Evolutionary conservation across 441 rosid species (phyloP).

Genomic region (Cnidoscolus chayamansa): DNA sequence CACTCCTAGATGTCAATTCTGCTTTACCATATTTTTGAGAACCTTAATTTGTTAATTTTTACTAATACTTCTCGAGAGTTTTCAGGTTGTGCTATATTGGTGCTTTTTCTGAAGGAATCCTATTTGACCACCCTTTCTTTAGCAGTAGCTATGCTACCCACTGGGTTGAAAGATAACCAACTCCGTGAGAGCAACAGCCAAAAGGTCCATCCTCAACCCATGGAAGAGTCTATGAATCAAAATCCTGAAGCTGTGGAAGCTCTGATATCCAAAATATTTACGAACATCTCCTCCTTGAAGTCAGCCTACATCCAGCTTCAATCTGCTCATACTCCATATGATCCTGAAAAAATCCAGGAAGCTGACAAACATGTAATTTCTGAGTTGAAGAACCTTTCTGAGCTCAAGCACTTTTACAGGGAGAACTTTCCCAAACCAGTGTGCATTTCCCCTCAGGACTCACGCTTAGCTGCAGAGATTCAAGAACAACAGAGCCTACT

Average conservation of each 20-base stretch:
- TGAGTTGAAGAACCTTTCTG: conserved; percentile 80
- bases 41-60: neutral
- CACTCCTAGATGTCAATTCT: neutral
- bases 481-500: conserved; percentile 93
- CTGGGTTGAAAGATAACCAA: conserved; percentile 85
- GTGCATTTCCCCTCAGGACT: conserved; percentile 78
- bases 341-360: conserved; percentile 87
- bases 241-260: conserved; percentile 87
- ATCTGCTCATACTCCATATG: conserved; percentile 92
- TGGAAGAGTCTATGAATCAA: conserved; percentile 82
- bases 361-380: conserved; percentile 83
- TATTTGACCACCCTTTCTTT: conserved; percentile 29
- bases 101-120: conserved; percentile 23
- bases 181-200: conserved; percentile 79
- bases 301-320: conserved; percentile 92
- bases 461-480: conserved; percentile 94
- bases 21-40: conserved; percentile 3
- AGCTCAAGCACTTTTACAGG: conserved; percentile 80
- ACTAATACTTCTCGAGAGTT: conserved; percentile 14
- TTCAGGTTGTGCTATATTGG: conserved; percentile 32
- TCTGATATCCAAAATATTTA: conserved; percentile 69
- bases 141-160: conserved; percentile 79
- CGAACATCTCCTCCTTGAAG: conserved; percentile 81
- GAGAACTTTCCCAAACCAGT: conserved; percentile 81
- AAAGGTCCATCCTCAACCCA: conserved; percentile 93